Percentiles rank a stretch among this genome's conserved stretches.
phyloP scores from a whole-genome alignment of 2,329 filamentous ascomycete species.

The Hypoxylon sp. region DNA sequence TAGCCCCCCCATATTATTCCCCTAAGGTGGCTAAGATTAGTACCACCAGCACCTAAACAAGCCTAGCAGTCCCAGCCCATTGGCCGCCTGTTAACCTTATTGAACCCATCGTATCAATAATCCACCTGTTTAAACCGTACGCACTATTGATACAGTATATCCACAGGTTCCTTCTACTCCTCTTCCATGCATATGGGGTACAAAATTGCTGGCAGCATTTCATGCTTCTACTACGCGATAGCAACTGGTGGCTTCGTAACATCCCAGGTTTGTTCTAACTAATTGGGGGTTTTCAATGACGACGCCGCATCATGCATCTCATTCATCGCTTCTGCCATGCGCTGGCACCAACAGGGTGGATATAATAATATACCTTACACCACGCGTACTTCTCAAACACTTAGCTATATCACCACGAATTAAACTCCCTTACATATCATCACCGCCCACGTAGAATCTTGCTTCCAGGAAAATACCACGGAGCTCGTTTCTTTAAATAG shows the following conservation, averaged over 20 bases:
- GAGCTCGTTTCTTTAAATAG: slow-evolving; percentile 2
- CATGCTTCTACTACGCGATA: slow-evolving; percentile 2
- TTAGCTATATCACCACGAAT: neutral
- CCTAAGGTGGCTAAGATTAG: slow-evolving; percentile 3
- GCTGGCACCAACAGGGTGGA: neutral
- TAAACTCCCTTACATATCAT: neutral
- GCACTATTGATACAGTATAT: neutral
- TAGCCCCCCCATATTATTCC: too few species aligned
- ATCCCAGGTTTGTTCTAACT: slow-evolving; percentile 1
- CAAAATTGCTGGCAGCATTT: neutral
- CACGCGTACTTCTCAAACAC: neutral
- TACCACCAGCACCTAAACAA: slow-evolving; percentile 7
- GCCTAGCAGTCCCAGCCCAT: slow-evolving; percentile 15
- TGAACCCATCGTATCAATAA: slow-evolving; percentile 9
- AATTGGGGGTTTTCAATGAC: slow-evolving; percentile 10
- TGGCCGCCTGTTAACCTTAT: slow-evolving; percentile 13
- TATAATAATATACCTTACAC: slow-evolving; percentile 1
- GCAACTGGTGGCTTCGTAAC: slow-evolving; percentile 4
- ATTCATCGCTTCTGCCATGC: neutral
- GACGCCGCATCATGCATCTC: slow-evolving; percentile 10
- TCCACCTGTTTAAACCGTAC: neutral
- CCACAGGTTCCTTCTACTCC: neutral
- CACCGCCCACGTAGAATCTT: neutral
- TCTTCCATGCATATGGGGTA: neutral
- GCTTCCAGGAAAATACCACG: neutral